Percentiles rank a stretch among this genome's conserved stretches.
phyloP scores from a whole-genome alignment of 1,284 basidiomycete genomes.

The Leccinum brunneo-olivaceum region DNA sequence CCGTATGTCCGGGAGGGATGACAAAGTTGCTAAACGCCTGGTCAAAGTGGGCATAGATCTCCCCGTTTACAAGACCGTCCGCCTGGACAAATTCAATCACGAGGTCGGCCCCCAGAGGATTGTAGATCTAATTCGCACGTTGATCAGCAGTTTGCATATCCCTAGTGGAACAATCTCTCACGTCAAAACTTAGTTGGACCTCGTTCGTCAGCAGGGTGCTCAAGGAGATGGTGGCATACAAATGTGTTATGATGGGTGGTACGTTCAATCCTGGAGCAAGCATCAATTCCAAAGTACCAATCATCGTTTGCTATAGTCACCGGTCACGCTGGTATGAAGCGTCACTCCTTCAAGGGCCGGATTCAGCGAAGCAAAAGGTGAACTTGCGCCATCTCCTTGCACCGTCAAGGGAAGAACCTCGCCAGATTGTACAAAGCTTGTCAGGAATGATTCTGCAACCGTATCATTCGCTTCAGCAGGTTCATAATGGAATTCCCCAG shows the following conservation, averaged over 20 bases:
- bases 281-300: constrained; percentile 1
- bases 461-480: constrained; percentile 63
- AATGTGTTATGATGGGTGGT: constrained; percentile 37
- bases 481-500: constrained; percentile 62
- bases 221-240: constrained; percentile 46
- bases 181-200: constrained; percentile 50
- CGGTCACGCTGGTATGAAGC: constrained; percentile 45
- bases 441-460: constrained; percentile 49
- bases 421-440: constrained; percentile 48
- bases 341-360: constrained; percentile 52
- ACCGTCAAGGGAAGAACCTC: constrained; percentile 46
- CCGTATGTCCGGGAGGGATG: constrained; percentile 49
- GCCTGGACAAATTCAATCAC: constrained; percentile 51
- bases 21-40: constrained; percentile 48
- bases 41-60: constrained; percentile 51
- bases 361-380: constrained; percentile 58
- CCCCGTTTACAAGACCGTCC: constrained; percentile 46
- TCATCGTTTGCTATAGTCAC: constrained; percentile 24
- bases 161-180: constrained; percentile 22
- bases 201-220: constrained; percentile 45
- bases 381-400: constrained; percentile 51
- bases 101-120: constrained; percentile 53
- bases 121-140: constrained; percentile 36
- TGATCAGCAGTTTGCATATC: constrained; percentile 1
- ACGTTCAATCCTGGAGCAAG: constrained; percentile 36